Percentiles rank a stretch among this genome's conserved stretches.
phyloP scores from a whole-genome alignment of 2,329 filamentous ascomycete species.

The Gyromitra esculenta region DNA sequence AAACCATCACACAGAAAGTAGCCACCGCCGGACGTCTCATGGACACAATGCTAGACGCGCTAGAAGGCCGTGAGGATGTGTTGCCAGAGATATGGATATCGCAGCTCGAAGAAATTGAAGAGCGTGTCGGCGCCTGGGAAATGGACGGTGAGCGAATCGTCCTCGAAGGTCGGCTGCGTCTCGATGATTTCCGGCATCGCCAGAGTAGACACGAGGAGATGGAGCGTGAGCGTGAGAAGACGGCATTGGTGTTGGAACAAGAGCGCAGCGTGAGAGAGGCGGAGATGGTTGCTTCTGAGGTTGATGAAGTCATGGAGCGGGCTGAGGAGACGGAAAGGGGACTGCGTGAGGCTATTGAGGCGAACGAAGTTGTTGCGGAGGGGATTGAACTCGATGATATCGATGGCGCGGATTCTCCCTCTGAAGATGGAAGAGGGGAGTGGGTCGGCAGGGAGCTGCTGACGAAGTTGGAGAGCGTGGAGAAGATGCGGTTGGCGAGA shows the following conservation, averaged over 20 bases:
- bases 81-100: constrained; percentile 89
- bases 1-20: constrained; percentile 72
- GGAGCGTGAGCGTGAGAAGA: constrained; percentile 57
- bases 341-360: constrained; percentile 53
- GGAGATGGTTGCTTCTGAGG: constrained; percentile 41
- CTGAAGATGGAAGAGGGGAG: constrained; percentile 19
- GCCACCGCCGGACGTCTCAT: constrained; percentile 75
- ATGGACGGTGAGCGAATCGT: constrained; percentile 78
- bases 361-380: constrained; percentile 52
- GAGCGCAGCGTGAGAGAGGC: constrained; percentile 49
- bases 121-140: constrained; percentile 81
- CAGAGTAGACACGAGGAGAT: constrained; percentile 64
- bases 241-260: constrained; percentile 55
- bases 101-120: constrained; percentile 81
- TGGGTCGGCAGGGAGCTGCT: constrained; percentile 41
- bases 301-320: constrained; percentile 51
- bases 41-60: constrained; percentile 84
- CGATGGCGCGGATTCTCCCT: constrained; percentile 30
- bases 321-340: constrained; percentile 53
- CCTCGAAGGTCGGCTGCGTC: constrained; percentile 65
- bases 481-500: constrained; percentile 34
- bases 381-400: constrained; percentile 49
- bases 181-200: constrained; percentile 43
- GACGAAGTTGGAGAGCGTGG: constrained; percentile 43
- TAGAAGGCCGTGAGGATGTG: constrained; percentile 85